Evolutionary conservation across 2,329 filamentous ascomycete genomes (phyloP).

Genomic region (Coleophoma crateriformis): DNA sequence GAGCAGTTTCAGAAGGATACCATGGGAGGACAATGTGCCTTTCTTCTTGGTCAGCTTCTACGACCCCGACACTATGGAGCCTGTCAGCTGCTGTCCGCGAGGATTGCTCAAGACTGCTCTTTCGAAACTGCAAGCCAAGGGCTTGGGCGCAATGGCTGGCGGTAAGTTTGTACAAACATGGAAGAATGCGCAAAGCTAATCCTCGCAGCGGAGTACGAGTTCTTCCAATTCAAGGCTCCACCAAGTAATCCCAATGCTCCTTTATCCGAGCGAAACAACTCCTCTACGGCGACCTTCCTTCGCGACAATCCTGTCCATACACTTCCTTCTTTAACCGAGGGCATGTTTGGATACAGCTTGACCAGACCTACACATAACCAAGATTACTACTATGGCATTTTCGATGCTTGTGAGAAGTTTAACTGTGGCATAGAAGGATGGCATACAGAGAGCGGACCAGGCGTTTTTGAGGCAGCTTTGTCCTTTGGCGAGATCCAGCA

Average conservation of each 20-base stretch:
- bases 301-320: slow-evolving; percentile 64
- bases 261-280: slow-evolving; percentile 50
- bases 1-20: slow-evolving; percentile 72
- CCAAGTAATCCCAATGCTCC: slow-evolving; percentile 32
- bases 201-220: slow-evolving; percentile 79
- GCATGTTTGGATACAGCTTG: slow-evolving; percentile 94
- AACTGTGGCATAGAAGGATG: slow-evolving; percentile 82
- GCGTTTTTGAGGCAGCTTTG: slow-evolving; percentile 91
- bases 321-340: slow-evolving; percentile 79
- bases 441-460: slow-evolving; percentile 92
- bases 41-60: slow-evolving; percentile 82
- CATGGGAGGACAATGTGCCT: slow-evolving; percentile 83
- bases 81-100: slow-evolving; percentile 73
- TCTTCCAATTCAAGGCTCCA: slow-evolving; percentile 82
- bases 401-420: slow-evolving; percentile 73
- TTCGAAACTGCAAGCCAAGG: slow-evolving; percentile 59
- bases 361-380: slow-evolving; percentile 85
- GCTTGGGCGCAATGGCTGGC: slow-evolving; percentile 84
- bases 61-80: slow-evolving; percentile 70
- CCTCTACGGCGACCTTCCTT: slow-evolving; percentile 70
- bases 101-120: slow-evolving; percentile 66
- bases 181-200: background rate
- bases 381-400: slow-evolving; percentile 87
- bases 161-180: slow-evolving; percentile 48
- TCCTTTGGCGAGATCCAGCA: slow-evolving; percentile 82